Evolutionary conservation across 768 basidiomycete species (phyloP), one percentile per base, ranked within the genome.

Genomic region (Gloeopeniophorella convolvens): DNA sequence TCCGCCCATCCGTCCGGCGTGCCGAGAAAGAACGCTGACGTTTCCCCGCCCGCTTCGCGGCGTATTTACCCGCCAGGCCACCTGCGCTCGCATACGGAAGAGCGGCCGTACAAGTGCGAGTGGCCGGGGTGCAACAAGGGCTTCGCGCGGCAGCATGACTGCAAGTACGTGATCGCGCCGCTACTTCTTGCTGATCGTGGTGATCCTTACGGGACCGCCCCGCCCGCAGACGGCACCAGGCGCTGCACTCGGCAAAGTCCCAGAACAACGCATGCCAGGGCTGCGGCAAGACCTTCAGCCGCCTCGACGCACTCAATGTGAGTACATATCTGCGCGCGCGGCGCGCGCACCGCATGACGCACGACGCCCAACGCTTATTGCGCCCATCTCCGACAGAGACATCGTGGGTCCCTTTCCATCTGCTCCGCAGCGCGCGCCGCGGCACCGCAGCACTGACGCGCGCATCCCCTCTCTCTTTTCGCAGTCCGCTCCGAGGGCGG

Each of bases 101-200:
- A 96, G 68, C 76, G 92, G 47, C 93, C 93, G 31, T 97, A 91
- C 68, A 80, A 89, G 52, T 96, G 93, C 66, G 85, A 89, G 51
- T 93, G 87, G 79, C 88, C 89, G 11, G 92, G 91, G 26, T 97
- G 93, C 66, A 87, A 86, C 64, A 97, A 96, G 65, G 86, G 89
- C 21, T 95, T 96, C 65, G 93, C 93, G 43, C 78, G 93, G 37
- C 90, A 94, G 65, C 93, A 97, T 66, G 93, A 97, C 64, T 95
- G 92, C 87, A 96, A 96, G 85, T 88, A 62, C 64, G 86, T 81
- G 15, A 50, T 30, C 24, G n/a, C 5, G 31, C 6, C 8, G 16
- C n/a, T 13, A 31, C 21, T 23, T 44, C 16, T 41, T n/a, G 12
- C 40, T 24, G 13, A 41, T 21, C 21, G 30, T 18, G 40, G 43